Conservation (phyloP, 306 rosid species). For the Vachellia collinsii region DNA sequence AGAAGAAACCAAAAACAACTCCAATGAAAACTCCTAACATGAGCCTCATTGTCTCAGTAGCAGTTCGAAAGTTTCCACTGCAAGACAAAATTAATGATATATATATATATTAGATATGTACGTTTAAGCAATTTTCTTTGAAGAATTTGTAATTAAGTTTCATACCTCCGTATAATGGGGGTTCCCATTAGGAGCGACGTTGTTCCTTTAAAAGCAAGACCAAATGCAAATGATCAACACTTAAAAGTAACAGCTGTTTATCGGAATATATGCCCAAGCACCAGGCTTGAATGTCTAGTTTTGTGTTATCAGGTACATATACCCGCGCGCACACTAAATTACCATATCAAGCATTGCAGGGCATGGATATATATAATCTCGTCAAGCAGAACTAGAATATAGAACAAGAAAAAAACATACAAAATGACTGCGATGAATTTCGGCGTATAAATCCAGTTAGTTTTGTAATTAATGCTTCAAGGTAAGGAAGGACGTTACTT, state of each 20-base stretch:
- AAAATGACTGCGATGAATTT: background rate
- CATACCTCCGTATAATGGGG: constrained; percentile 54
- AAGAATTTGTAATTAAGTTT: background rate
- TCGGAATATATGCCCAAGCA: constrained; percentile 13
- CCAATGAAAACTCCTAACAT: constrained; percentile 57
- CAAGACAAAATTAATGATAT: constrained; percentile 31
- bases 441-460: background rate
- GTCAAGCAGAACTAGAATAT: background rate
- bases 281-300: constrained; percentile 5
- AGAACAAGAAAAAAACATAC: background rate
- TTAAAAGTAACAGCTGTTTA: constrained; percentile 1
- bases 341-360: constrained; percentile 1
- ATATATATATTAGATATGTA: background rate
- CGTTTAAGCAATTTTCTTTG: background rate
- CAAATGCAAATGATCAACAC: constrained; percentile 16
- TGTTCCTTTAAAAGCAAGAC: background rate
- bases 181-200: constrained; percentile 44
- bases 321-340: background rate
- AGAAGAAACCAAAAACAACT: constrained; percentile 65
- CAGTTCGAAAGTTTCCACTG: constrained; percentile 62
- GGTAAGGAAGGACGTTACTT: background rate
- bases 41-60: constrained; percentile 67
- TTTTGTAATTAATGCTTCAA: constrained; percentile 14
- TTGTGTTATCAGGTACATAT: background rate
- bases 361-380: background rate